Evolutionary conservation across 1,139 yeast genomes (phyloP).

Genomic region (Debaryomyces singareniensis): DNA sequence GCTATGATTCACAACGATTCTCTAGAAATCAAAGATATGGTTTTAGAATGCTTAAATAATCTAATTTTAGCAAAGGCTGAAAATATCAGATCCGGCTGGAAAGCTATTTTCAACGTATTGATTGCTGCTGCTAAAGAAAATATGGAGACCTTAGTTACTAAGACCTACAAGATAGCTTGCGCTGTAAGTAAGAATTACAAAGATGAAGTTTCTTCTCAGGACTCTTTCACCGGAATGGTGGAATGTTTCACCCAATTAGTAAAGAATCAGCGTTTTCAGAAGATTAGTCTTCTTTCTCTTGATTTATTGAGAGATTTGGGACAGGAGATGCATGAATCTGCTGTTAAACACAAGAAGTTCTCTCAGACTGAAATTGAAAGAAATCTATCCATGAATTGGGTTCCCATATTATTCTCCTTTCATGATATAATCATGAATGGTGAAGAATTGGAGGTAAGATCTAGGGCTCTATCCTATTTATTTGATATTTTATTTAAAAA

Average conservation of each 20-base stretch:
- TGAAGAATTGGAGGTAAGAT: constrained; percentile 88
- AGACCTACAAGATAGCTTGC: constrained; percentile 58
- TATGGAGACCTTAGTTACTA: constrained; percentile 53
- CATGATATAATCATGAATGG: constrained; percentile 91
- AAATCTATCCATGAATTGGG: constrained; percentile 49
- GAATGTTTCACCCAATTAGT: constrained; percentile 74
- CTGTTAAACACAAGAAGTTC: constrained; percentile 14
- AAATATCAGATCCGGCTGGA: constrained; percentile 91
- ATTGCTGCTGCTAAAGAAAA: constrained; percentile 55
- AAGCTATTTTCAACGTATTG: constrained; percentile 75
- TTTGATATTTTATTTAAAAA: constrained; percentile 76
- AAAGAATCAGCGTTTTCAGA: constrained; percentile 79
- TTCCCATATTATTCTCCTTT: constrained; percentile 78
- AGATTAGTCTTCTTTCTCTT: constrained; percentile 70
- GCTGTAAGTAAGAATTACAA: constrained; percentile 59
- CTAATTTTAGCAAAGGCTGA: constrained; percentile 74
- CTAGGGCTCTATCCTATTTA: constrained; percentile 75
- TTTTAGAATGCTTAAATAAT: constrained; percentile 81
- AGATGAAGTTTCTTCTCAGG: constrained; percentile 63
- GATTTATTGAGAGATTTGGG: constrained; percentile 68
- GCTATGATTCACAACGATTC: constrained; percentile 64
- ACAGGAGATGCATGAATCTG: constrained; percentile 46
- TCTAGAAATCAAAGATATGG: constrained; percentile 78
- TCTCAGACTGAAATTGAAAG: constrained; percentile 8
- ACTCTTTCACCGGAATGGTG: constrained; percentile 70